A percentile compares a stretch with the other conserved stretches of the same genome.
Evolutionary conservation across 2,329 filamentous ascomycete genomes (phyloP).

Genomic region (Amauroascus verrucosus): DNA sequence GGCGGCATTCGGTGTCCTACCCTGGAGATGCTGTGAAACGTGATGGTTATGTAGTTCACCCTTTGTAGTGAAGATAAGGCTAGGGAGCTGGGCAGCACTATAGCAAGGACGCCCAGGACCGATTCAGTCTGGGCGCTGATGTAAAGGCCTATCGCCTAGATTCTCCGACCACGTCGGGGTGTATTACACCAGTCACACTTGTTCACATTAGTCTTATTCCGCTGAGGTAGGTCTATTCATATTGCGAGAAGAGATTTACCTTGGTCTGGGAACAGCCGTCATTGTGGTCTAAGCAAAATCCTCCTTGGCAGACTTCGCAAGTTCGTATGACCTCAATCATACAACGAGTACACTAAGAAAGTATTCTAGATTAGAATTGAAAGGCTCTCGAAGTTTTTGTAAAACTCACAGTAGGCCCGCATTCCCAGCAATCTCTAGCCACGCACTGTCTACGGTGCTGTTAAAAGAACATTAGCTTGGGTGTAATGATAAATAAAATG

Average conservation of each 20-base stretch:
- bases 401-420: constrained; percentile 68
- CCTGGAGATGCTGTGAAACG: not conserved
- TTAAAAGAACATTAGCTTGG: constrained; percentile 13
- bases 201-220: constrained; percentile 5
- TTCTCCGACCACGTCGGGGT: not conserved
- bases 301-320: constrained; percentile 63
- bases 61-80: too few relatives aligned
- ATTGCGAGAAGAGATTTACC: constrained; percentile 22
- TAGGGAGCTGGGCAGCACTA: too few relatives aligned
- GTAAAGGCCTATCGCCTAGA: not conserved
- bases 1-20: not conserved
- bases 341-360: constrained; percentile 59
- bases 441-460: constrained; percentile 38
- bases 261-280: constrained; percentile 62
- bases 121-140: too few relatives aligned
- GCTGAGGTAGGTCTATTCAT: not conserved
- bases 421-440: constrained; percentile 73
- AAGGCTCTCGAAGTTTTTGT: not conserved
- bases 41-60: not conserved
- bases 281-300: constrained; percentile 76
- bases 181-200: constrained; percentile 38
- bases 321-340: constrained; percentile 59
- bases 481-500: not conserved
- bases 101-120: not conserved
- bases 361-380: not conserved